Evolutionary conservation across 2,329 filamentous ascomycete species (phyloP).

Genomic region (Coleophoma cylindrospora): DNA sequence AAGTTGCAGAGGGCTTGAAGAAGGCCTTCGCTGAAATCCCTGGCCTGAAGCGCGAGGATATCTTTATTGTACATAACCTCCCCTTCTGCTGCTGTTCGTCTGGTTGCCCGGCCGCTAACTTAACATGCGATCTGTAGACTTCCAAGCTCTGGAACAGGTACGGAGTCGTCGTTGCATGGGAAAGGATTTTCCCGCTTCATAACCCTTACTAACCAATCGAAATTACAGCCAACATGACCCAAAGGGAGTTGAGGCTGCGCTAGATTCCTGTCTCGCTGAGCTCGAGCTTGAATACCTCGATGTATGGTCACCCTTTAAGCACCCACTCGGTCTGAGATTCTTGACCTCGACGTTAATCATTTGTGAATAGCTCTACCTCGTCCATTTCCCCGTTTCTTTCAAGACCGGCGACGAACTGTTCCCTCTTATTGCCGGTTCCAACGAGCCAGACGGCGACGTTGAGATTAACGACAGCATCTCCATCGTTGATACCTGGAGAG

Average conservation of each 20-base stretch:
- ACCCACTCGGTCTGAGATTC: not conserved
- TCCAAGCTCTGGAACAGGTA: conserved; percentile 64
- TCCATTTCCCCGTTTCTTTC: conserved; percentile 57
- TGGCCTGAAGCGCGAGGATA: conserved; percentile 48
- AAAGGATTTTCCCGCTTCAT: no score
- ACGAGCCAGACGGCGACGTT: conserved; percentile 26
- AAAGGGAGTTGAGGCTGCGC: no score
- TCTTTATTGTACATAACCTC: conserved; percentile 42
- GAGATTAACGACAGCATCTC: conserved; percentile 39
- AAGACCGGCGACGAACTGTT: conserved; percentile 35
- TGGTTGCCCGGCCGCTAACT: not conserved
- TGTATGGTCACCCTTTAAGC: conserved; percentile 21
- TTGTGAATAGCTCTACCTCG: conserved; percentile 53
- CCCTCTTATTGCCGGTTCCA: conserved; percentile 34
- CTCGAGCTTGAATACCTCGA: conserved; percentile 57
- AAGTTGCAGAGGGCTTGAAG: conserved; percentile 52
- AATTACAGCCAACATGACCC: no score
- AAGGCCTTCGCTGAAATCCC: conserved; percentile 36
- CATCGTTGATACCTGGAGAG: conserved; percentile 39
- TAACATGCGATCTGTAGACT: conserved; percentile 32
- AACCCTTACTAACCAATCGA: no score
- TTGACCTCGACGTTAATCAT: not conserved
- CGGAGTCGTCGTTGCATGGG: no score
- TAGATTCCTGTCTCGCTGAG: no score
- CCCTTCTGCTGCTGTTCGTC: not conserved